These are phyloP conservation scores for Diaporthe sp. DNA, from an alignment of 2,329 filamentous ascomycete genomes.

Conservation along the genomic window DNA sequence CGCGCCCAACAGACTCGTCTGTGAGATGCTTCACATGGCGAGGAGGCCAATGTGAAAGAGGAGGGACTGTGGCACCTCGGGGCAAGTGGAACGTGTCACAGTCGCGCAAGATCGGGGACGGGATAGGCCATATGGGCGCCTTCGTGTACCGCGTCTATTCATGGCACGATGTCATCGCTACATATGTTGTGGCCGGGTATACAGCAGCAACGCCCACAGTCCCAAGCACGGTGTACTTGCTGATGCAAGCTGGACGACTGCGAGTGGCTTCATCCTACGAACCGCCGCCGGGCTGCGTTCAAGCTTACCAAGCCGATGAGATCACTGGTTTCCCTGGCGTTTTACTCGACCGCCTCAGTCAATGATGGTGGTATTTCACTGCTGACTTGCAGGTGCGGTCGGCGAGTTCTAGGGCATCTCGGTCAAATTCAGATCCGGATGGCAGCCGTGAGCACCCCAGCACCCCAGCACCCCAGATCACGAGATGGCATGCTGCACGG, in stretches of 20 bases:
- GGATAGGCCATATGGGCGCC: background rate
- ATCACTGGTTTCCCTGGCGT: background rate
- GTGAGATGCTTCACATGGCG: background rate
- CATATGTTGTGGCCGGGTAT: background rate
- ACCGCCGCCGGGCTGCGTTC: background rate
- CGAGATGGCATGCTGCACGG: slow-evolving; percentile 12
- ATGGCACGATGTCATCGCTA: background rate
- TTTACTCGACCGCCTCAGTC: background rate
- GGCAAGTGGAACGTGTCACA: background rate
- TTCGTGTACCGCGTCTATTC: background rate
- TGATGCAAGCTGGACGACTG: background rate
- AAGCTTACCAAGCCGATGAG: background rate
- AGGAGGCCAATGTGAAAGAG: background rate
- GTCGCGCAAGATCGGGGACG: background rate
- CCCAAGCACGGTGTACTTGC: slow-evolving; percentile 13
- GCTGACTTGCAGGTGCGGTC: slow-evolving; percentile 18
- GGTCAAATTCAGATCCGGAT: slow-evolving; percentile 19
- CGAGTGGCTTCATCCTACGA: background rate
- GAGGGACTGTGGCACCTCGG: background rate
- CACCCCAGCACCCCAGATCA: slow-evolving; percentile 31
- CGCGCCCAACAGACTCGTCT: background rate
- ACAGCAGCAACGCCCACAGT: background rate
- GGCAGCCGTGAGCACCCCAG: slow-evolving; percentile 14
- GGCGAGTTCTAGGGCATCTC: slow-evolving; percentile 2
- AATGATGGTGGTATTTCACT: background rate